Conservation (phyloP, 139 green algal species). For the Chlamydomonas urium region DNA sequence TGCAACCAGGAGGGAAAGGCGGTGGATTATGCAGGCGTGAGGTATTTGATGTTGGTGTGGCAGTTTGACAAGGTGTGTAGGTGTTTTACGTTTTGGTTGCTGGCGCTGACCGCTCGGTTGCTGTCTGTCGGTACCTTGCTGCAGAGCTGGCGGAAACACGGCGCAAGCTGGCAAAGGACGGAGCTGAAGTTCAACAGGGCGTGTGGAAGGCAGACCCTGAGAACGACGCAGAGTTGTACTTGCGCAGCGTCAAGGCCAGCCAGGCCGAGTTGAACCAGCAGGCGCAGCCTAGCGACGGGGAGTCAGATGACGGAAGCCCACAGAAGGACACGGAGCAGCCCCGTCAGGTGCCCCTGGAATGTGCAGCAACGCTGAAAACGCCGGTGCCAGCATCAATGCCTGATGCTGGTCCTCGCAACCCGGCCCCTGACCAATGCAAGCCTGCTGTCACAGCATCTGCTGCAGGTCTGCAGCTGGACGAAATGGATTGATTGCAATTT, state of each 20-base stretch:
- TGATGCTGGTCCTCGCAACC: too few species aligned
- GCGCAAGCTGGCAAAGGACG: slow-evolving; percentile 10
- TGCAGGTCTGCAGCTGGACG: too few species aligned
- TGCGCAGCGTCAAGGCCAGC: background rate
- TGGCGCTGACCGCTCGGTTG: background rate
- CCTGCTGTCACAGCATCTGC: too few species aligned
- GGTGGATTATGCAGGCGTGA: too few species aligned
- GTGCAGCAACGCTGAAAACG: too few species aligned
- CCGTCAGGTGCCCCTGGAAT: too few species aligned
- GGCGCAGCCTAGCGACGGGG: too few species aligned
- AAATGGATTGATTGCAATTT: too few species aligned
- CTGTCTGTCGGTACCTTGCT: background rate
- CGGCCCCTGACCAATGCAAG: too few species aligned
- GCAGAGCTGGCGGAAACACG: slow-evolving; percentile 24
- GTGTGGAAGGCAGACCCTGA: background rate
- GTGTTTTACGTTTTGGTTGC: background rate
- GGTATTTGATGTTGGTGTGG: background rate
- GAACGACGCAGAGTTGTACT: slow-evolving; percentile 7
- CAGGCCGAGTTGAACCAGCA: background rate
- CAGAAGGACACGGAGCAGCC: too few species aligned
- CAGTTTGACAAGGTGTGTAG: background rate
- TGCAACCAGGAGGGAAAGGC: background rate
- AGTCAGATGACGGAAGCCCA: too few species aligned
- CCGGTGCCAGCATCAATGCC: too few species aligned
- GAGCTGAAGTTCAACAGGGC: background rate